Evolutionary conservation across 371 early-diverging fungal genomes (phyloP).

Genomic region (Apophysomyces ossiformis): DNA sequence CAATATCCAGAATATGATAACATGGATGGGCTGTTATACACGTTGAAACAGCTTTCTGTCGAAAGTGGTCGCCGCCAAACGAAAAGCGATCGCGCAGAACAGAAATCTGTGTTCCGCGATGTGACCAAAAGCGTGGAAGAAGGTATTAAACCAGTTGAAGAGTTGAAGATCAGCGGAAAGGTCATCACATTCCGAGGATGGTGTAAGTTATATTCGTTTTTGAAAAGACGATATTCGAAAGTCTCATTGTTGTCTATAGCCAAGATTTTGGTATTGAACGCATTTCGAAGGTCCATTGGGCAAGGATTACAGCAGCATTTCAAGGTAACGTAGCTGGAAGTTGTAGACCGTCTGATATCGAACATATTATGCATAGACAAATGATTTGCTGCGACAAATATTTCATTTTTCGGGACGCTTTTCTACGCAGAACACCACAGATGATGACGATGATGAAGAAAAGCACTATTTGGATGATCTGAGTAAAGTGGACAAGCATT

Average conservation of each 20-base stretch:
- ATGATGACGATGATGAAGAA: constrained; percentile 29
- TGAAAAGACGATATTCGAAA: not conserved
- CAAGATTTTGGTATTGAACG: constrained; percentile 36
- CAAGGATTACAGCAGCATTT: constrained; percentile 46
- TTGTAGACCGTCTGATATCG: not conserved
- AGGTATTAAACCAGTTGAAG: constrained; percentile 52
- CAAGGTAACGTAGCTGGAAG: constrained; percentile 14
- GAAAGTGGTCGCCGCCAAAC: constrained; percentile 65
- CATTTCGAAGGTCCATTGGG: constrained; percentile 38
- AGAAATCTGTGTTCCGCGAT: constrained; percentile 72
- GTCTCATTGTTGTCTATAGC: constrained; percentile 16
- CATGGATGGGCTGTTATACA: constrained; percentile 61
- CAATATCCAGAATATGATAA: constrained; percentile 54
- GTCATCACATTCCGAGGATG: constrained; percentile 54
- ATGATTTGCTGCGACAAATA: constrained; percentile 35
- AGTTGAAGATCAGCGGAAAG: constrained; percentile 49
- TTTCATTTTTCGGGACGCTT: constrained; percentile 31
- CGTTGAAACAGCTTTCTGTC: constrained; percentile 58
- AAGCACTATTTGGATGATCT: constrained; percentile 13
- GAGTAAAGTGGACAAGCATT: constrained; percentile 42
- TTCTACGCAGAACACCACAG: constrained; percentile 13
- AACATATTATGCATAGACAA: constrained; percentile 13
- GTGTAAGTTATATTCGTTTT: constrained; percentile 29
- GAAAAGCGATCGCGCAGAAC: constrained; percentile 66
- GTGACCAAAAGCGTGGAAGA: constrained; percentile 71